Base-by-base conservation (phyloP, 345 rosid genomes). In the Linum tenue region DNA sequence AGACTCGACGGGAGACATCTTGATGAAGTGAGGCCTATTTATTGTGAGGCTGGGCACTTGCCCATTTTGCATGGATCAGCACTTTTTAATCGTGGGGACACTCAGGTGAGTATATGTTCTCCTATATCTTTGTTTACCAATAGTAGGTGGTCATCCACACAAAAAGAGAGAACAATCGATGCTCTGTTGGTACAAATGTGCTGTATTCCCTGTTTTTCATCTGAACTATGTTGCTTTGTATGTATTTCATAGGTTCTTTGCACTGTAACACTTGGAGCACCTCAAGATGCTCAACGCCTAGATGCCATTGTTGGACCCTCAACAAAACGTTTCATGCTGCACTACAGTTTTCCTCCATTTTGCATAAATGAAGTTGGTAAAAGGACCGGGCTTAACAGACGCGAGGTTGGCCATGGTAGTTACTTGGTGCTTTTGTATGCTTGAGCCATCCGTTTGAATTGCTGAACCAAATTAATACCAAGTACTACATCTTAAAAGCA, bases 401-500 rank as follows among this genome's bases (percentile, higher is more conserved):
- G 99, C 74, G 97, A 94, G 88, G 97, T 94, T 73, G 97, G 99
- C 59, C 99, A 94, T 75, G 97, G 98, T 88, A 84, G 66, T 51
- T 42, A 71, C 53, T 48, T 22, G 31, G 31, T 22, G 31, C 31
- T 22, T 60, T 17, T 17, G 7, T 31, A 17, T 57, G 31, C 37
- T 56, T 56, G 6, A 8, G 4, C 12, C 31, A n/a, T 60, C 11
- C 64, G 7, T 5, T 41, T 64, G 7, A 41, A 17, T 40, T 60
- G 35, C 60, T 53, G 50, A 35, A 60, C 40, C 43, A 16, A 51
- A 3, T 48, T 5, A 37, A 57, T 43, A 44, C 64, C 35, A 59
- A 59, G 31, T 22, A 22, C 31, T 22, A 22, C 31, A 22, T 22
- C 36, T 59, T 35, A 4, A 12, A 5, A 59, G 12, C 40, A 22